These are phyloP conservation scores for Gentiana straminea DNA, from an alignment of 257 asterid genomes.

Conservation along the genomic window DNA sequence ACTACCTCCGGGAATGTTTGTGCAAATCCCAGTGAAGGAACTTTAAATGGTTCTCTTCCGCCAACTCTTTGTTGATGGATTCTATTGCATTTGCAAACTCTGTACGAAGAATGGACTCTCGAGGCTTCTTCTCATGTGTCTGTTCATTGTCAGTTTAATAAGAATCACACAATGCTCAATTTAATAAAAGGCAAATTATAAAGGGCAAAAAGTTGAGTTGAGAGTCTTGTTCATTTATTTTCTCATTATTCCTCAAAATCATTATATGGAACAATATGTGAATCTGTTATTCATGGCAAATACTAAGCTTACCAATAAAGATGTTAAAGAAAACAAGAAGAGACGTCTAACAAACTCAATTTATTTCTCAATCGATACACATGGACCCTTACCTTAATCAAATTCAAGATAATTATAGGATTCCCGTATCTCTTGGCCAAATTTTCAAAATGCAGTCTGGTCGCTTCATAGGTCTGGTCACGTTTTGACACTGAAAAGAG, in stretches of 20 bases:
- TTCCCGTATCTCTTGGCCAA: slow-evolving; percentile 85
- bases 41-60: slow-evolving; percentile 79
- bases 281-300: too few relatives aligned
- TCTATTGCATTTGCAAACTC: slow-evolving; percentile 92
- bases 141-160: slow-evolving; percentile 24
- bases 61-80: slow-evolving; percentile 60
- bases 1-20: slow-evolving; percentile 89
- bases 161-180: slow-evolving; percentile 7
- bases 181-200: background rate
- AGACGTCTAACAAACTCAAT: background rate
- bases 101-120: slow-evolving; percentile 86
- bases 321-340: background rate
- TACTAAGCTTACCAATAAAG: too few relatives aligned
- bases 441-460: slow-evolving; percentile 86
- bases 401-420: slow-evolving; percentile 82
- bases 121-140: slow-evolving; percentile 90
- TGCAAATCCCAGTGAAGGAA: slow-evolving; percentile 96
- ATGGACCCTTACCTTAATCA: slow-evolving; percentile 67
- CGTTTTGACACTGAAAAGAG: slow-evolving; percentile 65
- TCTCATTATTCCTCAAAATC: background rate
- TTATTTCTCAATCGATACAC: background rate
- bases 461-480: slow-evolving; percentile 82
- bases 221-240: background rate
- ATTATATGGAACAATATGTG: too few relatives aligned
- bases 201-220: background rate